Evolutionary conservation across 805 yeast genomes (phyloP).

Genomic region (Yarrowia sp.): DNA sequence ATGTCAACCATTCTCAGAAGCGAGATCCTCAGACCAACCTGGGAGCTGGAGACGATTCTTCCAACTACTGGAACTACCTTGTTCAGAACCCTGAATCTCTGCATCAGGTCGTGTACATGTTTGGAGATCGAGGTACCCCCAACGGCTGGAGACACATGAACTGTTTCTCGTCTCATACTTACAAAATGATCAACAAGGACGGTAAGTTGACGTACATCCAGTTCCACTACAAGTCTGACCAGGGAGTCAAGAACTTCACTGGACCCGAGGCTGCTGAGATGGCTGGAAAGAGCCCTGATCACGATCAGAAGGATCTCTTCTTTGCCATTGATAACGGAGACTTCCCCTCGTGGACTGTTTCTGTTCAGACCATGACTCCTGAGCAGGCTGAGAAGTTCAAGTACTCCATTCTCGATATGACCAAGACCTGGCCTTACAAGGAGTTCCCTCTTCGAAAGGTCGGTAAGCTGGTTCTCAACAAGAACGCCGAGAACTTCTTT

Average conservation of each 20-base stretch:
- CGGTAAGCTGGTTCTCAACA: conserved; percentile 75
- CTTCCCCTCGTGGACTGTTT: conserved; percentile 79
- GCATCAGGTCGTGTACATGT: conserved; percentile 71
- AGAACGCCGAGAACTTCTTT: conserved; percentile 81
- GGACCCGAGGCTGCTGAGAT: conserved; percentile 44
- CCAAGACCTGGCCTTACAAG: conserved; percentile 89
- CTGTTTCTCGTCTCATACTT: conserved; percentile 82
- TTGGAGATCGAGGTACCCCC: conserved; percentile 83
- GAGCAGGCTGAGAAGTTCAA: conserved; percentile 72
- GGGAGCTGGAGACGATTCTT: conserved; percentile 54
- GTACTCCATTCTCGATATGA: conserved; percentile 83
- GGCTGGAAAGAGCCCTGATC: conserved; percentile 74
- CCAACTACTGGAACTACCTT: conserved; percentile 83
- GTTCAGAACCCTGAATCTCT: conserved; percentile 68
- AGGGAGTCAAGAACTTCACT: conserved; percentile 50
- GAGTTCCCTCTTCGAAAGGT: conserved; percentile 84
- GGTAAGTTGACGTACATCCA: conserved; percentile 80
- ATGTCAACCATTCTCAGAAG: conserved; percentile 86
- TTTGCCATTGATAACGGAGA: conserved; percentile 75
- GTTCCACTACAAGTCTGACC: conserved; percentile 69
- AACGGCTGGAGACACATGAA: conserved; percentile 72
- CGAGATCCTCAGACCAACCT: conserved; percentile 76
- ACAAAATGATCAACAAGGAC: conserved; percentile 64
- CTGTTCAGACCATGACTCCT: conserved; percentile 81
- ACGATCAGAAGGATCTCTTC: conserved; percentile 75